phyloP scores from a whole-genome alignment of 2,329 filamentous ascomycete species.

The Alternaria arbusti region DNA sequence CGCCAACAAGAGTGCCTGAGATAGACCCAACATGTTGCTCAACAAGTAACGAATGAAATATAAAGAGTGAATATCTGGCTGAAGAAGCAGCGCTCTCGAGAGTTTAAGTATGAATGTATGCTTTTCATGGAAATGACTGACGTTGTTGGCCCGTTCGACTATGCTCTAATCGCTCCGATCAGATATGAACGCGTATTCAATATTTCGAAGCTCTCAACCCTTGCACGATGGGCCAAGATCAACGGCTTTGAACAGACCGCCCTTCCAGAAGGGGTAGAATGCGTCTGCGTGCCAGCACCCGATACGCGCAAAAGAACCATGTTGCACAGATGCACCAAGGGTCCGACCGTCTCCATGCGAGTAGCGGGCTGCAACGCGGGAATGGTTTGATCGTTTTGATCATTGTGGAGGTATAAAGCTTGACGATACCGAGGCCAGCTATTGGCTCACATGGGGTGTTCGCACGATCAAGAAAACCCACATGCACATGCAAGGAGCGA shows the following conservation, averaged over 20 bases:
- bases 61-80: not conserved
- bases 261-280: not conserved
- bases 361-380: not conserved
- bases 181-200: not conserved
- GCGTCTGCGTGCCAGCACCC: not conserved
- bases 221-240: slow-evolving; percentile 1
- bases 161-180: not conserved
- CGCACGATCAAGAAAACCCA: not conserved
- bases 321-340: not conserved
- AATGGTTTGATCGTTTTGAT: not conserved
- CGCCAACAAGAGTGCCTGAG: slow-evolving; percentile 1
- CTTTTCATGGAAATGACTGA: not conserved
- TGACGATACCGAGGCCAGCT: not conserved
- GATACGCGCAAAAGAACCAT: not conserved
- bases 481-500: not conserved
- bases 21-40: slow-evolving; percentile 13
- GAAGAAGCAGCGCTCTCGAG: not conserved
- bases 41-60: not conserved
- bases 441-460: not conserved
- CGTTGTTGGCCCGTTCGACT: not conserved
- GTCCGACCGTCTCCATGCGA: not conserved
- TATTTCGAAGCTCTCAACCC: not conserved
- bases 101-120: slow-evolving; percentile 5
- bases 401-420: not conserved
- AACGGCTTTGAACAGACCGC: not conserved